Evolutionary conservation across 2,329 filamentous ascomycete species (phyloP), one percentile per base, ranked within the genome.

Genomic region (Zymoseptoria tritici): DNA sequence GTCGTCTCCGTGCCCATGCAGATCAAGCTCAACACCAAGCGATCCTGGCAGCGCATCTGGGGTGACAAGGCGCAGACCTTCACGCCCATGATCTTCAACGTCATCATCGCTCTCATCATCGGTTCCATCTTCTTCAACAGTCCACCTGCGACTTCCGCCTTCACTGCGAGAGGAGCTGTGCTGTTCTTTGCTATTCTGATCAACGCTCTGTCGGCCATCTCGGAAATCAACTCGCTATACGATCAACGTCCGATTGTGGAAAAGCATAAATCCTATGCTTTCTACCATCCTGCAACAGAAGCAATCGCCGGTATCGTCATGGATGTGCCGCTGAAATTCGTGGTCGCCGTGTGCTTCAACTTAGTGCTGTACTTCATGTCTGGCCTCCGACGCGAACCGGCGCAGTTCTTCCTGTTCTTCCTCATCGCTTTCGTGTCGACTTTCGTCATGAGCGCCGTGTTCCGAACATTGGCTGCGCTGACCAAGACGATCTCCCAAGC

Each of bases 151-250:
- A 81, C 83, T 0, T 73, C 71, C 2, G 79, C 79, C 0, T 84
- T 86, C 70, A 81, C 78, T 62, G 73, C 79, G 1, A 81, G 80
- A 54, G 83, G 83, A 9, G 79, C 82, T 0, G 77, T 83, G 2
- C 71, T 87, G 8, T 87, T 87, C 74, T 79, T 86, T 63, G 82
- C 83, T 2, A 72, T 86, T 22, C 72, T 87, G 2, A 76, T 86
- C 64, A 86, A 84, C 62, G 83, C 83, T 2, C 72, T 86, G 19
- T 79, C 77, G 0, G 79, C 83, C 8, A 82, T 86, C 56, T 76
- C 79, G 1, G 85, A 87, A 65, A 93, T 96, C 71, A 77, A 93
- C 52, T 90, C 88, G 0, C 68, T 79, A 6, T 80, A 79, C 61
- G 72, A 72, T 3, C 77, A 79, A 60, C 71, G 79, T 2, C 77